Conservation (phyloP, 2,329 filamentous ascomycete species). For the Teratosphaeria viscida region DNA sequence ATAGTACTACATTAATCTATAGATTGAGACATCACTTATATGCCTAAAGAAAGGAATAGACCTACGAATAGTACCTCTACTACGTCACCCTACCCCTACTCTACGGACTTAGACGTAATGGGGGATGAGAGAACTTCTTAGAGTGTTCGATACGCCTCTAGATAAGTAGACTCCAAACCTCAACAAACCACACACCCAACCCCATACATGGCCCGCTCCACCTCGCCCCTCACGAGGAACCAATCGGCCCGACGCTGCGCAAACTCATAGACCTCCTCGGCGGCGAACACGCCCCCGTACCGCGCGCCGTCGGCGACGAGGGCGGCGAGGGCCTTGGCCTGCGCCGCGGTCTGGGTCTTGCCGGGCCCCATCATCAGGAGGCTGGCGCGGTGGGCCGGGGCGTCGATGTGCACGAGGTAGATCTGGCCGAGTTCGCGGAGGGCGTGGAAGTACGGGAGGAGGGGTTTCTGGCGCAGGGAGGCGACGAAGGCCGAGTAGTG, state of each 20-base stretch:
- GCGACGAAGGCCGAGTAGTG: constrained; percentile 80
- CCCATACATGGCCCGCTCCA: constrained; percentile 96
- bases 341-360: constrained; percentile 19
- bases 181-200: constrained; percentile 81
- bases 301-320: constrained; percentile 87
- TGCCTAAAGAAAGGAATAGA: no score
- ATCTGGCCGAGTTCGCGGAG: constrained; percentile 89
- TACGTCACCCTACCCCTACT: no score
- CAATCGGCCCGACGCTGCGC: constrained; percentile 89
- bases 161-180: background rate
- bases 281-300: constrained; percentile 84
- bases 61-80: no score
- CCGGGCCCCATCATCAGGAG: constrained; percentile 31
- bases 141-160: no score
- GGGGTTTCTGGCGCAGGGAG: constrained; percentile 68
- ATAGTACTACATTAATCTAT: no score
- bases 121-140: no score
- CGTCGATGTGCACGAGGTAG: constrained; percentile 63
- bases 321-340: constrained; percentile 88
- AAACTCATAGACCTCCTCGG: constrained; percentile 97
- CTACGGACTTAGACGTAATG: no score
- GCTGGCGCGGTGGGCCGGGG: constrained; percentile 18
- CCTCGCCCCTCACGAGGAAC: constrained; percentile 78
- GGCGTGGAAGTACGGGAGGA: constrained; percentile 83
- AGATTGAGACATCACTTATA: no score